A percentile compares a stretch with the other conserved stretches of the same genome.
Evolutionary conservation across 164 flowering plant species (phyloP).

Genomic region (Chimonanthus praecox): DNA sequence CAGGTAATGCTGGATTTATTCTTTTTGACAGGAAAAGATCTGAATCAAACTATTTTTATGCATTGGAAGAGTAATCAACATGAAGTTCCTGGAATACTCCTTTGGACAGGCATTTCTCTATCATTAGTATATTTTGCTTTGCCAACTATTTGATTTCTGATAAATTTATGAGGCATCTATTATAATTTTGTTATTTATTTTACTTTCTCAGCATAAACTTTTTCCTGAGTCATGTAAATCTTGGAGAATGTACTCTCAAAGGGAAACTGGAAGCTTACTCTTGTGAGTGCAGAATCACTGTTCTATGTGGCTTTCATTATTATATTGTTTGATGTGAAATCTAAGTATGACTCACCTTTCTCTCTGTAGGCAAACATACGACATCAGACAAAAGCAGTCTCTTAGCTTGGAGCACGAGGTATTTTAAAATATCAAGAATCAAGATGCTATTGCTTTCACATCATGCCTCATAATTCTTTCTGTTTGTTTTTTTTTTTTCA

Average conservation of each 20-base stretch:
- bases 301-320: not conserved
- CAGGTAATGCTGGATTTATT: not conserved
- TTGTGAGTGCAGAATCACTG: constrained; percentile 40
- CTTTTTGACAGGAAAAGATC: not conserved
- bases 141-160: not conserved
- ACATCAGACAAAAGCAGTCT: constrained; percentile 80
- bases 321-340: not conserved
- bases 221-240: constrained; percentile 60
- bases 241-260: constrained; percentile 78
- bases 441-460: no score
- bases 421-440: constrained; percentile 5
- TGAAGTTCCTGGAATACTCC: constrained; percentile 91
- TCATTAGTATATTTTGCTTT: not conserved
- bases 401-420: constrained; percentile 94
- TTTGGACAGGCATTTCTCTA: constrained; percentile 48
- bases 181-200: not conserved
- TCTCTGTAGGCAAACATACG: constrained; percentile 73
- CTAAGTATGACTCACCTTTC: not conserved
- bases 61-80: constrained; percentile 19
- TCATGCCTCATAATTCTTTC: no score
- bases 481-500: no score
- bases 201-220: constrained; percentile 54
- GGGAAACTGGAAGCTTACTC: constrained; percentile 90
- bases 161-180: not conserved
- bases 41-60: not conserved